A percentile compares a stretch with the other conserved stretches of the same genome.
Conservation (phyloP, 148 eudicot species). For the Rheum nobile region DNA sequence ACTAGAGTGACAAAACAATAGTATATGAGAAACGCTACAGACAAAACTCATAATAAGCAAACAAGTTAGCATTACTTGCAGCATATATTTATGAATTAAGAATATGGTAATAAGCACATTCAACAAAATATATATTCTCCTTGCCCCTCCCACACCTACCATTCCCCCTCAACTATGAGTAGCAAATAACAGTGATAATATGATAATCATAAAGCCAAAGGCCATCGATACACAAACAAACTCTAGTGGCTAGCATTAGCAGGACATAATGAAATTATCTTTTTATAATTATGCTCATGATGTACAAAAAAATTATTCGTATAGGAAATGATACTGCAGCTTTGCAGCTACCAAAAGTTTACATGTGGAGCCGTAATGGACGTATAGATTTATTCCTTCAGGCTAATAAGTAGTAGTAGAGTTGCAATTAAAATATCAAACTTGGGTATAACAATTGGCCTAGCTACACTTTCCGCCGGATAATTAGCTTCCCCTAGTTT, state of each 20-base stretch:
- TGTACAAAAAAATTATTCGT: neutral
- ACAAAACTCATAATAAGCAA: neutral
- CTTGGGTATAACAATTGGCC: neutral
- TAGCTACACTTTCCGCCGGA: constrained; percentile 5
- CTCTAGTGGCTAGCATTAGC: neutral
- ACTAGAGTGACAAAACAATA: neutral
- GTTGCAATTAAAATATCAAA: neutral
- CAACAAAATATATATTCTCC: neutral
- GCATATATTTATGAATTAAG: neutral
- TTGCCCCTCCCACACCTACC: constrained; percentile 1
- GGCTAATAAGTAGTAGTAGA: neutral
- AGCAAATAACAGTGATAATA: neutral
- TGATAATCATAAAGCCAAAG: neutral
- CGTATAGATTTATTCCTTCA: neutral
- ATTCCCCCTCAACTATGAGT: neutral
- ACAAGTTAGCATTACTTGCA: neutral
- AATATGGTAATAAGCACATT: neutral
- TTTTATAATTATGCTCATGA: neutral
- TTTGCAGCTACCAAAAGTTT: neutral
- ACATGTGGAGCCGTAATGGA: neutral
- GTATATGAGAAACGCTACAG: neutral
- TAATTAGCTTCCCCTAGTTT: neutral
- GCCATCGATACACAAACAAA: neutral
- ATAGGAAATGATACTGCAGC: neutral
- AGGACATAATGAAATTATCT: neutral